Percentiles rank a stretch among this genome's conserved stretches.
Conservation (phyloP, 352 stramenopile species). For the Globisporangium yorkense region DNA sequence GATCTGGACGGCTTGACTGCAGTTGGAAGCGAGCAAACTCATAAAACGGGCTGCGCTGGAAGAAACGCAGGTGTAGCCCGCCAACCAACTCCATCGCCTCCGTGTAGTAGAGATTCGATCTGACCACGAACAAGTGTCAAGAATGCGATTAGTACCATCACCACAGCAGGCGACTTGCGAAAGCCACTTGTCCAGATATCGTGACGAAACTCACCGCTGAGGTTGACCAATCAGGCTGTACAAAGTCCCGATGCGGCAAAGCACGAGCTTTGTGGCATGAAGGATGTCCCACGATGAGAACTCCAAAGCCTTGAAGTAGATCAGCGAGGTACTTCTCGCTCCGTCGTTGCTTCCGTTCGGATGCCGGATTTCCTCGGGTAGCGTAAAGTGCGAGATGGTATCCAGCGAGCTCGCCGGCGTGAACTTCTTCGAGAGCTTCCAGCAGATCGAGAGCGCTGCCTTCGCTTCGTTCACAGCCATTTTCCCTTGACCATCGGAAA, state of each 20-base stretch:
- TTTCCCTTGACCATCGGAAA: slow-evolving; percentile 33
- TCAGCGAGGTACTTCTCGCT: slow-evolving; percentile 17
- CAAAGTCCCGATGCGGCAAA: slow-evolving; percentile 59
- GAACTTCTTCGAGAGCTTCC: slow-evolving; percentile 54
- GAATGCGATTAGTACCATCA: neutral
- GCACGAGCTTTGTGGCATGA: slow-evolving; percentile 39
- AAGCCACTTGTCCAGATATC: neutral
- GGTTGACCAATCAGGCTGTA: slow-evolving; percentile 43
- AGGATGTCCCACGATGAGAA: slow-evolving; percentile 71
- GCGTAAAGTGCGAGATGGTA: slow-evolving; percentile 22
- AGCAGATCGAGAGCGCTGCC: slow-evolving; percentile 55
- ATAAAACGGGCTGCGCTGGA: slow-evolving; percentile 53
- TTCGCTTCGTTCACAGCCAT: slow-evolving; percentile 53
- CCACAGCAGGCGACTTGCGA: neutral
- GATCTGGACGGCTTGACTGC: slow-evolving; percentile 30
- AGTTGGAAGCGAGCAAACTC: slow-evolving; percentile 62
- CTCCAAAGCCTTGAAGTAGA: slow-evolving; percentile 61
- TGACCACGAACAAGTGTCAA: slow-evolving; percentile 5
- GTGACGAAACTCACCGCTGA: slow-evolving; percentile 27
- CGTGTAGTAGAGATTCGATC: slow-evolving; percentile 43
- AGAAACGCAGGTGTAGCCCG: slow-evolving; percentile 42
- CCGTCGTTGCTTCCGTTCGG: neutral
- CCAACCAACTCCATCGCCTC: slow-evolving; percentile 72
- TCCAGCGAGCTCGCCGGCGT: slow-evolving; percentile 7
- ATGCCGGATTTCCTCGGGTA: slow-evolving; percentile 32